phyloP scores from a whole-genome alignment of 345 rosid species.

The Kandelia obovata region DNA sequence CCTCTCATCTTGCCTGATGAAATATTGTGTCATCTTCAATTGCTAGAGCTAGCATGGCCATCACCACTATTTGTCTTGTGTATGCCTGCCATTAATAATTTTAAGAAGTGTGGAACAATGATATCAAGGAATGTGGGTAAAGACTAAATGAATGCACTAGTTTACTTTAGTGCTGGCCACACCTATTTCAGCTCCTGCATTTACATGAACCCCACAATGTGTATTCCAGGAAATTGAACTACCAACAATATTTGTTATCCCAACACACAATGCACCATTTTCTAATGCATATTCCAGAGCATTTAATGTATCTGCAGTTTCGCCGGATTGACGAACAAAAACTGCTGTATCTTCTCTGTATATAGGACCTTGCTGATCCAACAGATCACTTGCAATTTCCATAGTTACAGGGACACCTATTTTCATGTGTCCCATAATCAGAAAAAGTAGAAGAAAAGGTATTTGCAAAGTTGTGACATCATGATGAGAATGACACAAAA shows the following conservation, averaged over 20 bases:
- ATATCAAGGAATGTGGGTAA: not conserved
- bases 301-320: constrained; percentile 89
- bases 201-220: constrained; percentile 86
- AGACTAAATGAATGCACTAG: constrained; percentile 3
- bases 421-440: not conserved
- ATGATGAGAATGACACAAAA: constrained; percentile 10
- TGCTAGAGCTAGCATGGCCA: constrained; percentile 94
- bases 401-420: constrained; percentile 90
- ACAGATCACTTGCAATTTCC: constrained; percentile 97
- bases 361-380: constrained; percentile 90
- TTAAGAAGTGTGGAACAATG: constrained; percentile 12
- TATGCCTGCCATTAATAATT: constrained; percentile 53
- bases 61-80: constrained; percentile 95
- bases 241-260: constrained; percentile 92
- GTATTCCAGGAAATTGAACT: constrained; percentile 86
- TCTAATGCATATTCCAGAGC: constrained; percentile 79
- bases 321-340: constrained; percentile 98
- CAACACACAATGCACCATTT: constrained; percentile 90
- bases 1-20: constrained; percentile 70
- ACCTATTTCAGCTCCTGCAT: constrained; percentile 96
- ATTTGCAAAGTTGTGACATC: not conserved
- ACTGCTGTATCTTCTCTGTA: constrained; percentile 96
- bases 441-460: constrained; percentile 8
- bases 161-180: constrained; percentile 96
- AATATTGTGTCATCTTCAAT: constrained; percentile 84